These are phyloP conservation scores for Simmondsia chinensis DNA, from an alignment of 148 eudicot species.

Conservation along the genomic window DNA sequence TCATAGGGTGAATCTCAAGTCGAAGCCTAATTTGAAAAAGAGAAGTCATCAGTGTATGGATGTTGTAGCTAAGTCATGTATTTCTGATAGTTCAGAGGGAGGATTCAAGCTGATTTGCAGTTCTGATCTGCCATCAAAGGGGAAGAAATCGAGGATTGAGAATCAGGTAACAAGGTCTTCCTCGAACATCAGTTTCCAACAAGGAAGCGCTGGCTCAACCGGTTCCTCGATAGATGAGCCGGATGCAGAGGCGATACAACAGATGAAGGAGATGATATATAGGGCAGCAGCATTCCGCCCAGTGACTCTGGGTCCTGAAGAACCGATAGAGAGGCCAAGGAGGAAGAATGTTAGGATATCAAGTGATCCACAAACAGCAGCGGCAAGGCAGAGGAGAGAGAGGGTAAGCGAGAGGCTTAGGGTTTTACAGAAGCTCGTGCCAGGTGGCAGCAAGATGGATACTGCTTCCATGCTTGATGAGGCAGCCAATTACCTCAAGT, in stretches of 20 bases:
- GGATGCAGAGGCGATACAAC: conserved; percentile 83
- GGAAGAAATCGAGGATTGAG: too few relatives aligned
- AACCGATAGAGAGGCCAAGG: conserved; percentile 46
- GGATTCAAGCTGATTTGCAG: too few relatives aligned
- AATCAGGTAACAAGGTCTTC: too few relatives aligned
- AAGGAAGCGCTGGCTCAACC: conserved; percentile 22
- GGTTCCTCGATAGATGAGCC: conserved; percentile 38
- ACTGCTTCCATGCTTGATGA: conserved; percentile 97
- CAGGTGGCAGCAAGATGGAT: conserved; percentile 89
- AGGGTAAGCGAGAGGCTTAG: conserved; percentile 75
- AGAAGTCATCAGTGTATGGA: too few relatives aligned
- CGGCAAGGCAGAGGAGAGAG: conserved; percentile 79
- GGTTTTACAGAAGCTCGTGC: conserved; percentile 72
- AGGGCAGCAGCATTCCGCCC: conserved; percentile 81
- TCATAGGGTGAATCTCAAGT: too few relatives aligned
- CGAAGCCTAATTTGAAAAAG: too few relatives aligned
- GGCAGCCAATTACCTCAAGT: conserved; percentile 89
- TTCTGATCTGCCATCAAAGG: too few relatives aligned
- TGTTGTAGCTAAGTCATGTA: too few relatives aligned
- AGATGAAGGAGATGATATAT: conserved; percentile 90
- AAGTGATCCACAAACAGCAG: conserved; percentile 75
- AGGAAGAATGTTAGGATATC: conserved; percentile 77
- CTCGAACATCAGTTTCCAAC: conserved; percentile 65
- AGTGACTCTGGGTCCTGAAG: conserved; percentile 52
- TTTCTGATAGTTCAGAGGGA: too few relatives aligned